Evolutionary conservation across 139 green algal genomes (phyloP).

Genomic region (Asterochloris sp.): DNA sequence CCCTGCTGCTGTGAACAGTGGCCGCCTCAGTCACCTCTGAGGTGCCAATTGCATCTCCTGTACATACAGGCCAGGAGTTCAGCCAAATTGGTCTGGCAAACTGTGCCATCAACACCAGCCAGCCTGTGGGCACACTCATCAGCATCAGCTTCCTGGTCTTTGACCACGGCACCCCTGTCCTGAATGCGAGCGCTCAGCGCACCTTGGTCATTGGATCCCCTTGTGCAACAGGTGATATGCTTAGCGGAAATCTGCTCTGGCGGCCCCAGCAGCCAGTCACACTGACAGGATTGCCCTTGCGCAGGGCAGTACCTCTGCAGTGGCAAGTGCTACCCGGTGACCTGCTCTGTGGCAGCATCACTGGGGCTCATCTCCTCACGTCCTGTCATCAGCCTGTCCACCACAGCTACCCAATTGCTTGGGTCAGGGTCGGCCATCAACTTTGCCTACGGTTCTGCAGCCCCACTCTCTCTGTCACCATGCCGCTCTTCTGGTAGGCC

Average conservation of each 20-base stretch:
- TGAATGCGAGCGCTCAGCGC: constrained; percentile 4
- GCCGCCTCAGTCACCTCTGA: background rate
- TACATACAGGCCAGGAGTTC: constrained; percentile 7
- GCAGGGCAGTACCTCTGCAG: background rate
- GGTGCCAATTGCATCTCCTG: background rate
- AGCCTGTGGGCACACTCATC: constrained; percentile 6
- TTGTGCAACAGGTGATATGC: background rate
- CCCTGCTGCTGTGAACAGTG: background rate
- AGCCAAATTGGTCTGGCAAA: background rate
- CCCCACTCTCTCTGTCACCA: background rate
- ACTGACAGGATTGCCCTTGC: no score
- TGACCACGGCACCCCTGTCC: background rate
- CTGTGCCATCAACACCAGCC: constrained; percentile 14
- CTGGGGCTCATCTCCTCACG: background rate
- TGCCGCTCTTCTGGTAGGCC: background rate
- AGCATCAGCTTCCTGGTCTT: constrained; percentile 14
- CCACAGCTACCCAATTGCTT: background rate
- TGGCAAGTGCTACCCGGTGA: background rate
- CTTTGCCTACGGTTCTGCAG: background rate
- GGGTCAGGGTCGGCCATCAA: background rate
- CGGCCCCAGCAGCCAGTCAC: no score
- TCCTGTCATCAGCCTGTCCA: background rate
- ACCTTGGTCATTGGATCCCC: constrained; percentile 5
- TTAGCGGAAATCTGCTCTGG: no score
- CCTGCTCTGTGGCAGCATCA: background rate